Conservation (phyloP, 139 green algal genomes). For the Coccomyxa sp. region DNA sequence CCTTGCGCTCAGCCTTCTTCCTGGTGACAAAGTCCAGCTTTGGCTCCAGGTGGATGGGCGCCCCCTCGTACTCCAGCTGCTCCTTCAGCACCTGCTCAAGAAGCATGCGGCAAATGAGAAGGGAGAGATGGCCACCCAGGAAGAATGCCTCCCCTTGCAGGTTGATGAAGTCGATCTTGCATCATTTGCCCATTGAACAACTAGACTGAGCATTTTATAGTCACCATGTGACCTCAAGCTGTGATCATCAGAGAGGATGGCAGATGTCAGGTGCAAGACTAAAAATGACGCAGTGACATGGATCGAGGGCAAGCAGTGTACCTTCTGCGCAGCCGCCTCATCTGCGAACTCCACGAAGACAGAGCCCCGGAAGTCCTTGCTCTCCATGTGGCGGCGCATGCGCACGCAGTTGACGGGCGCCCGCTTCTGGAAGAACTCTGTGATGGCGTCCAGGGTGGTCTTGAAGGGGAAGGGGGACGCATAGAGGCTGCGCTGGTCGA, state of each 20-base stretch:
- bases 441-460: conserved; percentile 51
- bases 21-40: conserved; percentile 62
- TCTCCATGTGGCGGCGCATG: conserved; percentile 66
- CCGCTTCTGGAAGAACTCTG: conserved; percentile 8
- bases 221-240: background rate
- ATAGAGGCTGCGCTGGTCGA: conserved; percentile 57
- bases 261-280: background rate
- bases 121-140: too few species aligned
- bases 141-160: too few species aligned
- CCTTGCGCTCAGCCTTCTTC: conserved; percentile 60
- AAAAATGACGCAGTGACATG: background rate
- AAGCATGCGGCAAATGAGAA: too few species aligned
- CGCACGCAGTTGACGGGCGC: conserved; percentile 58
- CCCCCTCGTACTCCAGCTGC: conserved; percentile 61
- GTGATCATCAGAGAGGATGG: background rate
- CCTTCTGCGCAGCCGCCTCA: conserved; percentile 38
- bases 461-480: conserved; percentile 73
- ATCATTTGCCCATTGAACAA: background rate
- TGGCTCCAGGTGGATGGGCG: conserved; percentile 48
- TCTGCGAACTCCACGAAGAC: conserved; percentile 77
- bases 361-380: conserved; percentile 81
- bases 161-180: too few species aligned
- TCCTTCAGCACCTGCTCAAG: conserved; percentile 24
- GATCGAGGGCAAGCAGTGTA: background rate
- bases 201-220: background rate